Evolutionary conservation across 805 yeast genomes (phyloP), one percentile per base, ranked within the genome.

Genomic region (Saccharomycopsis fermentans): DNA sequence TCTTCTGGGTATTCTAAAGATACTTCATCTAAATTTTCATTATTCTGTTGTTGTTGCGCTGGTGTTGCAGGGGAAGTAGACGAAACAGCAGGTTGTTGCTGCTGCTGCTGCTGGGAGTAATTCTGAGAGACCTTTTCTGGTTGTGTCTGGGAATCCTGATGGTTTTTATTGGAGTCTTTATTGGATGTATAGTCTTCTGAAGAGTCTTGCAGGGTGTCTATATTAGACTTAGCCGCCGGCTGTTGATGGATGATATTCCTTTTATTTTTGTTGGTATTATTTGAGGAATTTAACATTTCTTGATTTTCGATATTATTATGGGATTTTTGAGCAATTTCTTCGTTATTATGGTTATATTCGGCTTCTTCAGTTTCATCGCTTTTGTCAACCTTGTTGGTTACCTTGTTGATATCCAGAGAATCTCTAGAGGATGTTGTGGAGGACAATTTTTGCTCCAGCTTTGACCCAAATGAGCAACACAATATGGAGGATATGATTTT

Each of bases 401-500:
- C 29, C 21, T 47, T 58, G 36, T 58, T 54, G 51, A 36, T 53
- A 32, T 55, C 59, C 32, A 52, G 14, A n/a, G 59, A 58, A 51
- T 59, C 54, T 55, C 58, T 60, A 35, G 52, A 57, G 55, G 59
- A 54, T 21, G 59, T 53, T 43, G 59, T 59, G 39, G 56, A 58
- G 54, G 61, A 54, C 32, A 53, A 53, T 53, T 55, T 58, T 32
- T 60, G 59, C 35, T 56, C 55, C 36, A 57, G 58, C 27, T 36
- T 53, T 34, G 59, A 62, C 55, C 63, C 65, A 51, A 68, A 65
- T 54, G 69, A 62, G 61, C 73, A 70, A 63, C 74, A 71, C 61
- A 71, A 65, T 57, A 70, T 59, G 37, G 73, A 68, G 37, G 73
- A 66, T 52, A 71, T 63, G 61, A 73, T 66, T 54, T 62, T 65